These are phyloP conservation scores for Chlorociboria aeruginascens DNA, from an alignment of 495 filamentous ascomycete species.

Conservation along the genomic window DNA sequence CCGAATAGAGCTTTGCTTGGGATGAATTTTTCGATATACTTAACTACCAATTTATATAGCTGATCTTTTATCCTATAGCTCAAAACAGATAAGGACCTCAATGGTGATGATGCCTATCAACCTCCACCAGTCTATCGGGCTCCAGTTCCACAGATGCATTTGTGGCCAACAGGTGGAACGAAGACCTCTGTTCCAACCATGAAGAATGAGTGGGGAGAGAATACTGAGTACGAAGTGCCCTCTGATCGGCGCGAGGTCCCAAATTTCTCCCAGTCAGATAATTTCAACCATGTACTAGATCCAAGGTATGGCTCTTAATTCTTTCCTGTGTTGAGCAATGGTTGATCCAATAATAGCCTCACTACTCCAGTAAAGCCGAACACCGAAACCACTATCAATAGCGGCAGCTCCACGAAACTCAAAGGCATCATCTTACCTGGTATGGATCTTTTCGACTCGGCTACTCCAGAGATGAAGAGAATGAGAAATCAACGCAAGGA, in stretches of 20 bases:
- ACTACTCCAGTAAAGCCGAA: conserved; percentile 12
- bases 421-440: conserved; percentile 74
- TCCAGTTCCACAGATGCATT: conserved; percentile 26
- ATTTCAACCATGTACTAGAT: neutral
- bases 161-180: conserved; percentile 2
- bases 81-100: conserved; percentile 2
- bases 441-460: conserved; percentile 83
- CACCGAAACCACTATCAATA: neutral
- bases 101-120: neutral
- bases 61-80: neutral
- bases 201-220: neutral
- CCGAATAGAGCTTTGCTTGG: no score
- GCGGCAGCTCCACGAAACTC: conserved; percentile 29
- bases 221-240: conserved; percentile 9
- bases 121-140: conserved; percentile 15
- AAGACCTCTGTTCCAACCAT: neutral
- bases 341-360: conserved; percentile 1
- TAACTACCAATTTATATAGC: no score
- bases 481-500: conserved; percentile 85
- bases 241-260: conserved; percentile 7
- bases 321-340: no score
- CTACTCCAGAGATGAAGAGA: conserved; percentile 60
- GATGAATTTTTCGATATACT: no score
- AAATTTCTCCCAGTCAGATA: conserved; percentile 3
- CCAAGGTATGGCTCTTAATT: neutral